Conservation (phyloP, 78 protist species). For the Capsaspora owczarzaki region DNA sequence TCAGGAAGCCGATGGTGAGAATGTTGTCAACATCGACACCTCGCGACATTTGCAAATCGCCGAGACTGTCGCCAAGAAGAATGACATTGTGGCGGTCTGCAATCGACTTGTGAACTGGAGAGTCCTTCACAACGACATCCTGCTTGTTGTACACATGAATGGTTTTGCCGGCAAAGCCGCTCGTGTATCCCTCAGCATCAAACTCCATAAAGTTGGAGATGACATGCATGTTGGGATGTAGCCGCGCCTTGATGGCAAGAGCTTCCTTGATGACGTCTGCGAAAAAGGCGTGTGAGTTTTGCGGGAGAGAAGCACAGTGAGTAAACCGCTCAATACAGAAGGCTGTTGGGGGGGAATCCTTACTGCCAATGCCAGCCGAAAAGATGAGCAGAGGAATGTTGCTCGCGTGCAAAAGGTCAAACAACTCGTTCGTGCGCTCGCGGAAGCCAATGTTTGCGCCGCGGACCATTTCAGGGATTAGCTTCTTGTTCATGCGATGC, state of each 20-base stretch:
- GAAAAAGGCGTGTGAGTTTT: neutral
- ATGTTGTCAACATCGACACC: slow-evolving; percentile 22
- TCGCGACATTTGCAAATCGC: slow-evolving; percentile 38
- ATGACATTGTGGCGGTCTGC: slow-evolving; percentile 18
- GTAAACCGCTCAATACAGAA: neutral
- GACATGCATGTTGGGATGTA: slow-evolving; percentile 14
- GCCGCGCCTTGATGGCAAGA: neutral
- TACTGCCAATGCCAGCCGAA: too few species aligned
- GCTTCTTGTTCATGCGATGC: too few species aligned
- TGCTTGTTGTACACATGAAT: slow-evolving; percentile 39
- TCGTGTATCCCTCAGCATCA: neutral
- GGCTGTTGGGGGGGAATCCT: too few species aligned
- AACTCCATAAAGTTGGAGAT: slow-evolving; percentile 21
- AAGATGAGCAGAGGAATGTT: too few species aligned
- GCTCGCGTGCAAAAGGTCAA: too few species aligned
- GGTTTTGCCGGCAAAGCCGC: neutral
- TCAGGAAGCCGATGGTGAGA: slow-evolving; percentile 29
- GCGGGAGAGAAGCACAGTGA: neutral
- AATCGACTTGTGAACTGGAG: neutral
- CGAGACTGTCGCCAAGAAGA: slow-evolving; percentile 32
- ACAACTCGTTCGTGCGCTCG: too few species aligned
- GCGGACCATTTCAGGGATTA: too few species aligned
- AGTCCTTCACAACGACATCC: slow-evolving; percentile 6
- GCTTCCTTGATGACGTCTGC: neutral
- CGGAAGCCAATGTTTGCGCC: too few species aligned